Conservation (phyloP, 805 yeast genomes). For the Hanseniaspora guilliermondii region DNA sequence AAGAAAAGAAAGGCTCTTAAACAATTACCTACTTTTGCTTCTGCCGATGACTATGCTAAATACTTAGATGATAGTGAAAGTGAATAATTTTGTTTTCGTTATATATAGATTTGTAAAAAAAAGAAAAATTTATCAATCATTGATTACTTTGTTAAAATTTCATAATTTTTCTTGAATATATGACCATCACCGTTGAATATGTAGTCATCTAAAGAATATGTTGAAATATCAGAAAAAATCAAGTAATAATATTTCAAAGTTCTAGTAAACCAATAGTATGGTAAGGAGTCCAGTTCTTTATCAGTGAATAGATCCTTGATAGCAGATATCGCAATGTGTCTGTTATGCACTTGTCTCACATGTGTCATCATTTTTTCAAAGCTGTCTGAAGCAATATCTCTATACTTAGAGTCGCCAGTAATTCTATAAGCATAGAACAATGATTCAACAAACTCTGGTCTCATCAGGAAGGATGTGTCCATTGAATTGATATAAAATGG, state of each 20-base stretch:
- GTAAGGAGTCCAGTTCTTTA: conserved; percentile 29
- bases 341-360: conserved; percentile 26
- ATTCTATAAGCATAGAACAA: conserved; percentile 46
- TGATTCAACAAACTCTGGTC: conserved; percentile 54
- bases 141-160: conserved; percentile 16
- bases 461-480: conserved; percentile 33
- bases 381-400: conserved; percentile 41
- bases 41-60: conserved; percentile 75
- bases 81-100: neutral
- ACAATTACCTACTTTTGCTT: conserved; percentile 72
- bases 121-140: neutral
- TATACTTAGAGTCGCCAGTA: conserved; percentile 48
- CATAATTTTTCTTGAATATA: conserved; percentile 28
- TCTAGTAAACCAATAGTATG: conserved; percentile 47
- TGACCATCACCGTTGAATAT: conserved; percentile 55
- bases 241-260: conserved; percentile 46
- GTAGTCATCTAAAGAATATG: conserved; percentile 39
- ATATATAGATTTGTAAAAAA: neutral
- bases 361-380: conserved; percentile 30
- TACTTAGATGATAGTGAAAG: conserved; percentile 51
- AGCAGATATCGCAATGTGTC: conserved; percentile 32
- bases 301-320: conserved; percentile 21
- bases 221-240: conserved; percentile 34
- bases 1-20: conserved; percentile 45
- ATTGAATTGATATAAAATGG: conserved; percentile 27